Evolutionary conservation across 148 eudicot species (phyloP), one percentile per base, ranked within the genome.

Genomic region (Diospyros lotus): DNA sequence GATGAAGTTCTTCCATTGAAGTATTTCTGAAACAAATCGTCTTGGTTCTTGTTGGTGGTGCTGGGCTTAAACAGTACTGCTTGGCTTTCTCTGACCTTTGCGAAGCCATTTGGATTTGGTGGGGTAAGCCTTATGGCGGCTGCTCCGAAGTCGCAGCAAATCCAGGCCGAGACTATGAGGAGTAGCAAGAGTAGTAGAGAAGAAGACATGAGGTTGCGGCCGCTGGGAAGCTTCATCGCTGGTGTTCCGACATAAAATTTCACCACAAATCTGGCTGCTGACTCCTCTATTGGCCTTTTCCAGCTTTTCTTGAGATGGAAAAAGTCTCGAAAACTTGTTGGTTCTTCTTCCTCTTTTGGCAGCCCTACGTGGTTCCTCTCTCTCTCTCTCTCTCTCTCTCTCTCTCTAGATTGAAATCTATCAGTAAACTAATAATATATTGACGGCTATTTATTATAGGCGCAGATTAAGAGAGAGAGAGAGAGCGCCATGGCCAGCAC

Each of bases 161-260:
- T 17, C 75, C 81, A 78, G 14, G 83, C 51, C 43, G 81, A 66
- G 73, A 89, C 65, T 77, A 81, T 65, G 64, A 78, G 17, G 9
- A 81, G 54, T 12, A 76, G 9, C 54, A 77, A 28, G 28, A 28
- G 4, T n/a, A 68, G 60, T n/a, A 77, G 51, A 28, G 74, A 60
- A 52, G 77, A 80, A 13, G 9, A 68, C 44, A 58, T 17, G 56
- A 45, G 60, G 63, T 60, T 83, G 64, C 71, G 77, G 79, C 80
- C 77, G 76, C 79, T 77, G 88, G 86, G 73, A 80, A 80, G 84
- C 72, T 76, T 80, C 88, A 79, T 83, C 58, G 76, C 81, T 66
- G 76, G 54, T 17, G 9, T 68, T 60, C 74, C 73, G 75, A 80
- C 87, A 73, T 77, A 85, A 79, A 86, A 75, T 5, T 45, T 64